Evolutionary conservation across 768 basidiomycete genomes (phyloP), one percentile per base, ranked within the genome.

Genomic region (Paxillus involutus): DNA sequence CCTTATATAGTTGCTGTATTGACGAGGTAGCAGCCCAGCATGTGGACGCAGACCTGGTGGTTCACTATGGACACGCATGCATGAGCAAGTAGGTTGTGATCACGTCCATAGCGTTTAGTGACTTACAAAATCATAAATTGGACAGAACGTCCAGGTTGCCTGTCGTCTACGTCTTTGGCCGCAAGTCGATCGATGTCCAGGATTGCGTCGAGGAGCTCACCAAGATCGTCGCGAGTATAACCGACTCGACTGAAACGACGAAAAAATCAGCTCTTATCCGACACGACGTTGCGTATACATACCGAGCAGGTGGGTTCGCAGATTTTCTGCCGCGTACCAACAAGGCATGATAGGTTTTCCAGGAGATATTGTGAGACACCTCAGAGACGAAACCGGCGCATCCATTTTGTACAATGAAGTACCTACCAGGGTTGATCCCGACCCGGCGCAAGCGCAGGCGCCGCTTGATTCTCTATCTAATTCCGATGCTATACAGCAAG

Each of bases 11-110:
- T 63, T 99, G 97, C 64, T 98, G 97, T 66, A 93, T 96, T 3
- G 97, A 99, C 63, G 92, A 98, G 61, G 89, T 98, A 6, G 89
- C 94, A 6, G 94, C 96, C 4, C 88, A 94, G 62, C 97, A 99
- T 64, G 86, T 94, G 44, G 85, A 94, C 58, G 93, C 94, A 0
- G 91, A 98, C 65, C 83, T 86, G 8, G 79, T 97, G 57, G 86
- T 99, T 3, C 96, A 99, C 64, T 98, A 97, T 63, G 96, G 96
- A 2, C 91, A 97, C 74, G 94, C 96, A 0, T 99, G 97, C 69
- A 82, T 98, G 77, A 93, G 89, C 67, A 83, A 86, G 94, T 96
- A 61, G 59, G 92, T 77, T 33, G 24, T 39, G 6, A 3, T 19
- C 44, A 7, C 10, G 5, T 10, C 4, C 19, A 3, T 19, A 24